A percentile compares a stretch with the other conserved stretches of the same genome.
Conservation (phyloP, 2,329 filamentous ascomycete species). For the Didymella lethalis region DNA sequence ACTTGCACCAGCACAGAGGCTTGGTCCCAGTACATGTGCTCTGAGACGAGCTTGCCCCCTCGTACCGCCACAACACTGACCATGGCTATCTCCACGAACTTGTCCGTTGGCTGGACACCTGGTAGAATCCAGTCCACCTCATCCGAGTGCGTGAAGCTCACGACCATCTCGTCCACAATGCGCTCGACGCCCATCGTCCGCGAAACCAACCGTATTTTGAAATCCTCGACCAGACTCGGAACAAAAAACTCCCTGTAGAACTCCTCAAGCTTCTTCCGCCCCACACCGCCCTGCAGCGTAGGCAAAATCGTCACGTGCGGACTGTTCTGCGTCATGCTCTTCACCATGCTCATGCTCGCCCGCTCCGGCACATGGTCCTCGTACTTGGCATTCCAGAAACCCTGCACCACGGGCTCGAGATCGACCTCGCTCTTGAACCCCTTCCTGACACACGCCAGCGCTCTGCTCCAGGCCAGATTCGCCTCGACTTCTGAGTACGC, state of each 20-base stretch:
- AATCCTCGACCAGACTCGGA: constrained; percentile 60
- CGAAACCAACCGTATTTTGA: constrained; percentile 62
- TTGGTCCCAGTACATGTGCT: constrained; percentile 69
- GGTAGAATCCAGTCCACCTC: constrained; percentile 67
- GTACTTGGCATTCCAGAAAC: constrained; percentile 48
- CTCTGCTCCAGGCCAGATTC: constrained; percentile 54
- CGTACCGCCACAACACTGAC: constrained; percentile 64
- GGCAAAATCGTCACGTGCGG: constrained; percentile 52
- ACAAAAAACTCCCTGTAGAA: constrained; percentile 68
- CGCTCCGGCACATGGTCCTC: constrained; percentile 42
- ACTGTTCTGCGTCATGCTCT: constrained; percentile 44
- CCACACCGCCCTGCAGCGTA: constrained; percentile 56
- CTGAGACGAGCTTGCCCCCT: constrained; percentile 62
- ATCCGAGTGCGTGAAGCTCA: constrained; percentile 64
- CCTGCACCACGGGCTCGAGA: constrained; percentile 44
- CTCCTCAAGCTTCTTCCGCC: constrained; percentile 51
- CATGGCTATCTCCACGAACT: constrained; percentile 63
- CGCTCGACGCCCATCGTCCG: constrained; percentile 65
- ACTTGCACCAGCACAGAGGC: constrained; percentile 65
- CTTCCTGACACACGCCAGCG: constrained; percentile 49
- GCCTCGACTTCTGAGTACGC: constrained; percentile 53
- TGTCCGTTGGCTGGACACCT: constrained; percentile 63
- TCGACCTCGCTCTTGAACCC: constrained; percentile 49
- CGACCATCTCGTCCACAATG: constrained; percentile 66
- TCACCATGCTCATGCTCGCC: constrained; percentile 41